Conservation (phyloP, 495 filamentous ascomycete genomes). For the Ramalina intermedia region DNA sequence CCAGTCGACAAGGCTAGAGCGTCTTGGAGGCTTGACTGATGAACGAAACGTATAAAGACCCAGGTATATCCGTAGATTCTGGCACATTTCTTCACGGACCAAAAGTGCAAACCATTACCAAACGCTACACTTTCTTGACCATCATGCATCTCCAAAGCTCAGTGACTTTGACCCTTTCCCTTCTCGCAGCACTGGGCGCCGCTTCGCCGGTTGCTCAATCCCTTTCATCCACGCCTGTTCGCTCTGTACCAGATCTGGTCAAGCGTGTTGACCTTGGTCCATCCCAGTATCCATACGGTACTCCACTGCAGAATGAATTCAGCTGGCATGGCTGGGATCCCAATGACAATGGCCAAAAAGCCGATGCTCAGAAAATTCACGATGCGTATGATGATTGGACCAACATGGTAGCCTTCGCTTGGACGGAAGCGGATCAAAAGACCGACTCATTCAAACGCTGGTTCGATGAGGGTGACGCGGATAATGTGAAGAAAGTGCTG, state of each 20-base stretch:
- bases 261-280: background rate
- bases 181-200: too few relatives aligned
- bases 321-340: background rate
- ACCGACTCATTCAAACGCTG: slow-evolving; percentile 3
- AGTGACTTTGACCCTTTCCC: too few relatives aligned
- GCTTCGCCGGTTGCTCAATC: background rate
- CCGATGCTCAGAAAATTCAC: slow-evolving; percentile 1
- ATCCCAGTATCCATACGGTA: background rate
- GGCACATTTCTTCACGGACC: too few relatives aligned
- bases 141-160: too few relatives aligned
- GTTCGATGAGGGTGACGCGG: slow-evolving; percentile 1
- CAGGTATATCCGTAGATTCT: too few relatives aligned
- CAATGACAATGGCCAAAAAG: background rate
- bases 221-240: background rate
- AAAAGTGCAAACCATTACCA: too few relatives aligned
- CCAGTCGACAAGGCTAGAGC: too few relatives aligned
- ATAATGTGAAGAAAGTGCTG: slow-evolving; percentile 1
- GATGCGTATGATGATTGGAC: background rate
- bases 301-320: background rate
- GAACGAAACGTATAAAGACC: too few relatives aligned
- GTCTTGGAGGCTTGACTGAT: too few relatives aligned
- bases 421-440: slow-evolving; percentile 1
- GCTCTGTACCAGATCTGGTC: background rate
- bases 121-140: too few relatives aligned
- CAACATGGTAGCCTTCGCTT: slow-evolving; percentile 1